Conservation (phyloP, 306 rosid genomes). For the Sesbania bispinosa region DNA sequence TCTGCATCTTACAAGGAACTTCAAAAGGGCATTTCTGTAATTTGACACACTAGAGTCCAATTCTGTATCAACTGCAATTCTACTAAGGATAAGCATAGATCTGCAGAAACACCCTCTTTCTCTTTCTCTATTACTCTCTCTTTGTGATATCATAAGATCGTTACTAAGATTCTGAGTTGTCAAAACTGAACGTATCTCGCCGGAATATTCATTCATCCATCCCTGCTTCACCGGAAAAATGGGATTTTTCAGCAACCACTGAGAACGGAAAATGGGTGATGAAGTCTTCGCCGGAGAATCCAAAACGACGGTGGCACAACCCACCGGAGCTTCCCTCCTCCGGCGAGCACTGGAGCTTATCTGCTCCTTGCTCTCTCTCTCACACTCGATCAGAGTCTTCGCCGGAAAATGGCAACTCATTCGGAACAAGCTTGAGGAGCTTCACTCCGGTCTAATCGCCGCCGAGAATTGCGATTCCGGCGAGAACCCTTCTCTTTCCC, state of each 20-base stretch:
- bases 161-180: conserved; percentile 21
- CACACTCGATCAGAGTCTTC: conserved; percentile 67
- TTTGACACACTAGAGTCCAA: neutral
- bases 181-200: conserved; percentile 3
- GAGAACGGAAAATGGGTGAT: conserved; percentile 50
- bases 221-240: conserved; percentile 30
- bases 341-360: conserved; percentile 48
- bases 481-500: conserved; percentile 40
- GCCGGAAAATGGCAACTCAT: conserved; percentile 80
- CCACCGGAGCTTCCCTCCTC: conserved; percentile 40
- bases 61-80: conserved; percentile 39
- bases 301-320: conserved; percentile 8
- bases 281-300: conserved; percentile 33
- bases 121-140: neutral
- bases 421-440: conserved; percentile 71
- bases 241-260: conserved; percentile 31
- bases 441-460: conserved; percentile 58
- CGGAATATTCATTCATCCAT: conserved; percentile 36
- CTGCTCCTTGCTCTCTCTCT: conserved; percentile 55
- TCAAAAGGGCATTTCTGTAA: conserved; percentile 34
- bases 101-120: conserved; percentile 10
- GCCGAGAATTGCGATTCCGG: conserved; percentile 57
- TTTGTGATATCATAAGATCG: conserved; percentile 16
- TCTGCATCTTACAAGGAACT: neutral
- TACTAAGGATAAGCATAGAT: conserved; percentile 45